Evolutionary conservation across 768 basidiomycete species (phyloP).

Genomic region (Cystobasidium ongulense): DNA sequence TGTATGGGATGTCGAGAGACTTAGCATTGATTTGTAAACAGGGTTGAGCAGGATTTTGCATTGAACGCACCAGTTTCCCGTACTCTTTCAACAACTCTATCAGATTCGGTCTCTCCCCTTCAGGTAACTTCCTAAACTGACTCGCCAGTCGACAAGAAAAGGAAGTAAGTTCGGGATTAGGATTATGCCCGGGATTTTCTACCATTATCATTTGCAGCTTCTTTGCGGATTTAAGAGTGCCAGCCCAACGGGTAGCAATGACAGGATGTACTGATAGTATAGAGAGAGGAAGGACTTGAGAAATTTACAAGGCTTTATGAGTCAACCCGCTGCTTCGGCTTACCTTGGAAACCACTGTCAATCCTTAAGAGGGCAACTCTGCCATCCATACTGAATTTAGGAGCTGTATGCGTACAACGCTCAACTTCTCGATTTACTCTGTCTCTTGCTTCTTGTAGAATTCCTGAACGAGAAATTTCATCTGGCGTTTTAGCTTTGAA

Average conservation of each 20-base stretch:
- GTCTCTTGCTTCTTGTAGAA: slow-evolving; percentile 46
- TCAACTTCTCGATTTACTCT: slow-evolving; percentile 49
- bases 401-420: slow-evolving; percentile 45
- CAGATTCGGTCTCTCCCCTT: slow-evolving; percentile 46
- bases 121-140: slow-evolving; percentile 43
- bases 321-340: neutral
- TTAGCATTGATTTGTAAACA: neutral
- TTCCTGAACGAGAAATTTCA: slow-evolving; percentile 44
- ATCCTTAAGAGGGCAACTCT: slow-evolving; percentile 49
- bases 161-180: slow-evolving; percentile 46
- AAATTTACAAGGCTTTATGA: neutral
- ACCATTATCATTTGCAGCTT: slow-evolving; percentile 36
- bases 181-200: slow-evolving; percentile 47
- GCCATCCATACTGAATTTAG: slow-evolving; percentile 50
- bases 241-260: slow-evolving; percentile 52
- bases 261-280: slow-evolving; percentile 46
- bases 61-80: slow-evolving; percentile 41
- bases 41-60: slow-evolving; percentile 32
- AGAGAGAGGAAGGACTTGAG: neutral
- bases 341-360: slow-evolving; percentile 47
- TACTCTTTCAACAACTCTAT: slow-evolving; percentile 48
- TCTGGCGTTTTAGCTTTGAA: slow-evolving; percentile 43
- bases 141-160: slow-evolving; percentile 50
- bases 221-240: slow-evolving; percentile 44
- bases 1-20: neutral